Evolutionary conservation across 2,329 filamentous ascomycete species (phyloP).

Genomic region (Drechslerella coelobrocha): DNA sequence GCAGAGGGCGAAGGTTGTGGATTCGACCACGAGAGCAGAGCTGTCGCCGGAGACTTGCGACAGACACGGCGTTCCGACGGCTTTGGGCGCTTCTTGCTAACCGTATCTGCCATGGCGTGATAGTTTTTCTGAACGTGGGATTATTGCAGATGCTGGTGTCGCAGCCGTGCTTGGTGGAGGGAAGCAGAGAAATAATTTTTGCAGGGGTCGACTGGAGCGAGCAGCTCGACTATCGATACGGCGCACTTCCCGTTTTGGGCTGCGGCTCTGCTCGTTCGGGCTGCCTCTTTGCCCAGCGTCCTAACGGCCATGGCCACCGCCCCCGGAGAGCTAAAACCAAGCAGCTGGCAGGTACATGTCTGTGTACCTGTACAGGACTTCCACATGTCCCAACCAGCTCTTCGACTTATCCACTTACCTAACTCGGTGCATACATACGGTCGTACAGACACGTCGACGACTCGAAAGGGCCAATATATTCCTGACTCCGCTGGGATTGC

Average conservation of each 20-base stretch:
- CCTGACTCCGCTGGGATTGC: conserved; percentile 42
- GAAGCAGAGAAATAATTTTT: conserved; percentile 44
- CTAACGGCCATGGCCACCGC: too few relatives aligned
- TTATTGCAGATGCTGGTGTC: neutral
- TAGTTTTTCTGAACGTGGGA: neutral
- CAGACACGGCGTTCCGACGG: conserved; percentile 31
- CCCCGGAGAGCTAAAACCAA: too few relatives aligned
- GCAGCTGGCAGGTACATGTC: too few relatives aligned
- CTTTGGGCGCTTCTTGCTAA: conserved; percentile 31
- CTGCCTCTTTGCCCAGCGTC: too few relatives aligned
- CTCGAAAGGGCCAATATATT: too few relatives aligned
- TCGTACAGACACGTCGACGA: too few relatives aligned
- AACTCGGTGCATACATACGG: too few relatives aligned
- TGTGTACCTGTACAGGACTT: too few relatives aligned
- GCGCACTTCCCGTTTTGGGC: conserved; percentile 20
- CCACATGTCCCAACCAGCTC: too few relatives aligned
- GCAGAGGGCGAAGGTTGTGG: conserved; percentile 8
- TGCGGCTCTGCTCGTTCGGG: conserved; percentile 31
- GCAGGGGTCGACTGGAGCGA: conserved; percentile 44
- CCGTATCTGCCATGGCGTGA: conserved; percentile 13
- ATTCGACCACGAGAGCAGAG: conserved; percentile 27
- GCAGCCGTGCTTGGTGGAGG: conserved; percentile 8
- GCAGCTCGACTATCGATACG: conserved; percentile 29
- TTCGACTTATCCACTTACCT: too few relatives aligned
- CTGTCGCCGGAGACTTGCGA: conserved; percentile 25